A percentile compares a stretch with the other conserved stretches of the same genome.
Evolutionary conservation across 441 rosid species (phyloP).

Genomic region (California macrophylla): DNA sequence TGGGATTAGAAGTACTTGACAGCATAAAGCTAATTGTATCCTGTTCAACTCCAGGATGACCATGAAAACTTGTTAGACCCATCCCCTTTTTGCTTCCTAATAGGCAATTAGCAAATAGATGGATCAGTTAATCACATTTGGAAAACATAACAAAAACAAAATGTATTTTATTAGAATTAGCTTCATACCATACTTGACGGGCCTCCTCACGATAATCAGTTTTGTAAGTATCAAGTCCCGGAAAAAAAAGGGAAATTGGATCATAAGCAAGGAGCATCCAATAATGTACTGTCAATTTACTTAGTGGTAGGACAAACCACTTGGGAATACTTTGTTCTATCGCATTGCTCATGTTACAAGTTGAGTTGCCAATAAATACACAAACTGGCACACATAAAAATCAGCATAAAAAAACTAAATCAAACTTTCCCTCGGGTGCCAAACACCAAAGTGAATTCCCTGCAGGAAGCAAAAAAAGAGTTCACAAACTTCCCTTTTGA

Average conservation of each 20-base stretch:
- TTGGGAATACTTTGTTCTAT: background rate
- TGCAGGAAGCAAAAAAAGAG: background rate
- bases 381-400: background rate
- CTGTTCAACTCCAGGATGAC: no score
- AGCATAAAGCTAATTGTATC: no score
- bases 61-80: no score
- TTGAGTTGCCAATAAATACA: background rate
- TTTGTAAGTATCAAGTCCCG: no score
- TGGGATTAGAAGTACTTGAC: background rate
- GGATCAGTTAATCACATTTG: no score
- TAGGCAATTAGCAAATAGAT: no score
- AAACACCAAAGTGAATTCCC: background rate
- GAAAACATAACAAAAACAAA: background rate
- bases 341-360: background rate
- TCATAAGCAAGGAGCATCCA: background rate
- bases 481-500: background rate
- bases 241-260: no score
- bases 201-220: no score
- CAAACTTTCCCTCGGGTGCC: background rate
- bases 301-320: background rate
- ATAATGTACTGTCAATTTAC: background rate
- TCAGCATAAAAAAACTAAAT: background rate
- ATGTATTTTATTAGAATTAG: no score
- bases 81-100: no score
- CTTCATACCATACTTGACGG: background rate